Percentiles rank a stretch among this genome's conserved stretches.
Evolutionary conservation across 1,284 basidiomycete genomes (phyloP).

Genomic region (Macrocybe sp.): DNA sequence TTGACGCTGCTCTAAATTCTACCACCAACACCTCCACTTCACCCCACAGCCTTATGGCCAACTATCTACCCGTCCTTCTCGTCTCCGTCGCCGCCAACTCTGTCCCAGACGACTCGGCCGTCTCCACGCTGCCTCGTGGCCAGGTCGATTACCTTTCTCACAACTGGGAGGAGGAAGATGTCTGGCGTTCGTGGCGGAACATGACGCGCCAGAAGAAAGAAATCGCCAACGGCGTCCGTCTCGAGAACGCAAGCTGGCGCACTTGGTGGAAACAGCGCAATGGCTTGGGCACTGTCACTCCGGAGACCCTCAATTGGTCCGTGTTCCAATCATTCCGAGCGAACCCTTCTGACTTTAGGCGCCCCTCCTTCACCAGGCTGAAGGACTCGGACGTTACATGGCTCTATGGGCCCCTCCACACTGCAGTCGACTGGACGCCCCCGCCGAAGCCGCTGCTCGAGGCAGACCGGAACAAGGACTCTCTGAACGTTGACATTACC

Average conservation of each 20-base stretch:
- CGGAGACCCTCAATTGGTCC: constrained; percentile 98
- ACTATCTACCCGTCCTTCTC: constrained; percentile 65
- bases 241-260: constrained; percentile 98
- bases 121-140: constrained; percentile 59
- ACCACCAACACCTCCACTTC: no score
- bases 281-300: constrained; percentile 91
- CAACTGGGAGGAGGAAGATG: constrained; percentile 97
- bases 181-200: constrained; percentile 96
- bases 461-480: constrained; percentile 30
- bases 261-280: constrained; percentile 99
- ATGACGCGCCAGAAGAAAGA: constrained; percentile 99
- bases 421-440: constrained; percentile 75
- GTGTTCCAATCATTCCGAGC: constrained; percentile 28
- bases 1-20: no score
- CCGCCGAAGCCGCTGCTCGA: constrained; percentile 39
- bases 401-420: constrained; percentile 97
- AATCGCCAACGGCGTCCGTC: constrained; percentile 90
- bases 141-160: constrained; percentile 89
- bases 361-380: constrained; percentile 59
- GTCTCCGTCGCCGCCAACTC: constrained; percentile 55
- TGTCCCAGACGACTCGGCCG: constrained; percentile 60
- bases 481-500: constrained; percentile 34
- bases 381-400: constrained; percentile 99
- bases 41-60: constrained; percentile 38
- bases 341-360: constrained; percentile 3